These are phyloP conservation scores for Crithidia brevicula DNA, from an alignment of 208 protist genomes.

Conservation along the genomic window DNA sequence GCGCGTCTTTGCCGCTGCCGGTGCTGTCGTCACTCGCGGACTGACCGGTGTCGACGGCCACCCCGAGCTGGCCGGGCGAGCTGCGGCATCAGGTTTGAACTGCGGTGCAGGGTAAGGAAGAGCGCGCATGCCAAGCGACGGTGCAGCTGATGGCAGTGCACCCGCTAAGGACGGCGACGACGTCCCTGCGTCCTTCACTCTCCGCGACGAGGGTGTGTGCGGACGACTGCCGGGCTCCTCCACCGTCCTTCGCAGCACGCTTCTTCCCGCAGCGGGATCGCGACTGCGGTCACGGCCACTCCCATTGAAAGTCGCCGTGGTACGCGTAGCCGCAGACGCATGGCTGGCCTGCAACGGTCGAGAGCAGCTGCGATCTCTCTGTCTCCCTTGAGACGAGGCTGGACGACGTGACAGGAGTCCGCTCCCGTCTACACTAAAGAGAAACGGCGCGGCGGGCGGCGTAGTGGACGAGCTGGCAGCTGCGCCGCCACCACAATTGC, in stretches of 20 bases:
- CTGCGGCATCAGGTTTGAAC: background rate
- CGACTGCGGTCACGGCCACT: too few species aligned
- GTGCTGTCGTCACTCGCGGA: too few species aligned
- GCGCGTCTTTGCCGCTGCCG: background rate
- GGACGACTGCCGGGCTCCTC: too few species aligned
- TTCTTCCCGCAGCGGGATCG: too few species aligned
- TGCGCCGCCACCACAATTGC: background rate
- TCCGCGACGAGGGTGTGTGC: too few species aligned
- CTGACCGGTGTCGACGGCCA: background rate
- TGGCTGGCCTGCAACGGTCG: background rate
- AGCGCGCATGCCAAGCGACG: slow-evolving; percentile 4
- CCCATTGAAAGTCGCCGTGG: too few species aligned
- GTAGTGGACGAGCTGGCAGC: background rate
- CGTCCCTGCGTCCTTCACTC: background rate
- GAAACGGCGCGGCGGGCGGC: background rate
- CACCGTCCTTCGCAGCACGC: too few species aligned
- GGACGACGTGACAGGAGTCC: background rate
- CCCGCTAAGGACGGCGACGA: background rate
- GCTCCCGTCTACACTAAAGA: slow-evolving; percentile 8
- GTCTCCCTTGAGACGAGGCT: background rate
- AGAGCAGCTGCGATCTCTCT: background rate
- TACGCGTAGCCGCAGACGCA: background rate
- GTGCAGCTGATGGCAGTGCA: background rate
- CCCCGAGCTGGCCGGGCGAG: background rate
- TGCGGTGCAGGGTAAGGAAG: background rate